These are phyloP conservation scores for Cladophialophora immunda DNA, from an alignment of 2,329 filamentous ascomycete genomes.

Conservation along the genomic window DNA sequence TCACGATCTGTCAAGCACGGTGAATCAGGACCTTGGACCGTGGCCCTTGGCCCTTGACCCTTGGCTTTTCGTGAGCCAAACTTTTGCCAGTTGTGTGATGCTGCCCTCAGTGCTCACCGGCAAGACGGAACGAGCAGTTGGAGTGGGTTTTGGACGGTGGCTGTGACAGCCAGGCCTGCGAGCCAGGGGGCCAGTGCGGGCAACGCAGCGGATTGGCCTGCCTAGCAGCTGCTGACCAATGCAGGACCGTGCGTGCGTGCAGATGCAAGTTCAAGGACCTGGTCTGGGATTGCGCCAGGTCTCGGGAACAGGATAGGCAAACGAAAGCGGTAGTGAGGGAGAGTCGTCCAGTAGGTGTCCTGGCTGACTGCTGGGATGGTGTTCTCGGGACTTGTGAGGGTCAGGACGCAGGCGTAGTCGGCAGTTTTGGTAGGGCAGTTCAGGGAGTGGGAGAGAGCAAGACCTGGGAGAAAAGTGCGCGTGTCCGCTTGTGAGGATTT, in stretches of 20 bases:
- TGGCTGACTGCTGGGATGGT: background rate
- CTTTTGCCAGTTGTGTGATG: constrained; percentile 7
- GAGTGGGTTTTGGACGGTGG: constrained; percentile 8
- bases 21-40: background rate
- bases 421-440: background rate
- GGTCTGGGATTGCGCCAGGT: background rate
- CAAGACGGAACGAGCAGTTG: constrained; percentile 15
- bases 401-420: constrained; percentile 1
- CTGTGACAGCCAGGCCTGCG: constrained; percentile 10
- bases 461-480: background rate
- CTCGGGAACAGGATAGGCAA: background rate
- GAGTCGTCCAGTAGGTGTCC: background rate
- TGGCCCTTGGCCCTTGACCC: background rate
- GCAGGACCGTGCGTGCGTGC: constrained; percentile 1
- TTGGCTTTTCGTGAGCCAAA: constrained; percentile 15
- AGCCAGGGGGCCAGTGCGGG: constrained; percentile 7
- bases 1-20: background rate
- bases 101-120: constrained; percentile 11
- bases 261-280: background rate
- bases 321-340: background rate
- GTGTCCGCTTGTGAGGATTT: background rate
- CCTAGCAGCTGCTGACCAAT: constrained; percentile 24
- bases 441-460: background rate
- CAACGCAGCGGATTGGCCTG: constrained; percentile 14
- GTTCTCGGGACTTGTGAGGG: background rate